phyloP scores from a whole-genome alignment of 208 protist genomes.

The Leishmania tarentolae region DNA sequence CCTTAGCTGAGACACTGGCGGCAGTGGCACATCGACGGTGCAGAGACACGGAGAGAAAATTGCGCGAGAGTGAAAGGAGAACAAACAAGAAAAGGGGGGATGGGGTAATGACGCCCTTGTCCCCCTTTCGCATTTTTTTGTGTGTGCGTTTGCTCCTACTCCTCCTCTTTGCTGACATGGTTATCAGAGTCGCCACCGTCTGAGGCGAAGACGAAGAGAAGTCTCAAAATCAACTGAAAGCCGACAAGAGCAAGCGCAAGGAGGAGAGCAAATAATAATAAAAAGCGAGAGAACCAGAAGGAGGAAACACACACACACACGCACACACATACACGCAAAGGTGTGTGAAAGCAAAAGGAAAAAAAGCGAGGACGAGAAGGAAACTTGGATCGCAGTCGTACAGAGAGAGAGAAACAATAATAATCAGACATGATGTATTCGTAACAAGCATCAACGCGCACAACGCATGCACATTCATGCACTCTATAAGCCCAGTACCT shows the following conservation, averaged over 20 bases:
- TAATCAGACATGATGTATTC: not conserved
- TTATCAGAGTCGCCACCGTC: not conserved
- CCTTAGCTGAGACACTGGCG: not conserved
- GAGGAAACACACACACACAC: constrained; percentile 2
- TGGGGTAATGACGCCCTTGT: not conserved
- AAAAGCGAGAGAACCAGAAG: not conserved
- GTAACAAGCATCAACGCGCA: constrained; percentile 5
- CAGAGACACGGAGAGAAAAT: constrained; percentile 10
- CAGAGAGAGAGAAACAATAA: not conserved
- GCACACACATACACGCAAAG: not conserved
- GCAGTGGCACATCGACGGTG: not conserved
- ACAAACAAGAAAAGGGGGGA: constrained; percentile 18
- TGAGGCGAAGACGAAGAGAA: not conserved
- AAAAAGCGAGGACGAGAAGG: not conserved
- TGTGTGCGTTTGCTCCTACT: not conserved
- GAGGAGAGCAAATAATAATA: not conserved
- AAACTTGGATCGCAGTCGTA: constrained; percentile 1
- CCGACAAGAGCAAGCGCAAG: not conserved
- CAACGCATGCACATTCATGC: not conserved
- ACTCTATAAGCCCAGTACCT: not conserved
- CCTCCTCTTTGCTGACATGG: not conserved
- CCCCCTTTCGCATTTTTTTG: not conserved
- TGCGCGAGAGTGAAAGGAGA: constrained; percentile 8
- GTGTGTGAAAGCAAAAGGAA: not conserved
- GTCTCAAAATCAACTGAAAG: not conserved